These are phyloP conservation scores for Eimeria falciformis DNA, from an alignment of 169 alveolate genomes.

Conservation along the genomic window DNA sequence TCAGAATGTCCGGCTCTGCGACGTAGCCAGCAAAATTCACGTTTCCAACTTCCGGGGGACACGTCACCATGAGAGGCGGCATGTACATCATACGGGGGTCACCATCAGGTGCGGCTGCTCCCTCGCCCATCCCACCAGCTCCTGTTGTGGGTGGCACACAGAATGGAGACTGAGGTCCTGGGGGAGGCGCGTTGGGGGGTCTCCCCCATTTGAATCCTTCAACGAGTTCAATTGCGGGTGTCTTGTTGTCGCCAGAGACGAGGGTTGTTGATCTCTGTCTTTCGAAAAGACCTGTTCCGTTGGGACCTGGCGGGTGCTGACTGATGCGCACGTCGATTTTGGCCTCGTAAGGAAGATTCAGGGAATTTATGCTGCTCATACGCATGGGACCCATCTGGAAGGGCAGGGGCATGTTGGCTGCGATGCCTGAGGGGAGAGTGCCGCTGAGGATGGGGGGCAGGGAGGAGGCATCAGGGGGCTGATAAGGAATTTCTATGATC, in stretches of 20 bases:
- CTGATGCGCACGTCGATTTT: conserved; percentile 67
- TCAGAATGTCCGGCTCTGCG: conserved; percentile 84
- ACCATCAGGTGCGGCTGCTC: conserved; percentile 63
- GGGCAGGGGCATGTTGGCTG: conserved; percentile 77
- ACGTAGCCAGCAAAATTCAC: conserved; percentile 82
- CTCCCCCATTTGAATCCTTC: conserved; percentile 84
- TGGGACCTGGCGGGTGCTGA: conserved; percentile 68
- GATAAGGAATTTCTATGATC: conserved; percentile 87
- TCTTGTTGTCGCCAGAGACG: conserved; percentile 63
- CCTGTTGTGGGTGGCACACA: conserved; percentile 3
- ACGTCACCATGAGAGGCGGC: conserved; percentile 85
- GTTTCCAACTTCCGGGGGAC: conserved; percentile 86
- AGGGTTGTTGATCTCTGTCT: background rate
- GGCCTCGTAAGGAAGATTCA: conserved; percentile 75
- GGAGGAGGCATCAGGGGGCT: conserved; percentile 84
- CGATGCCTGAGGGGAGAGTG: conserved; percentile 78
- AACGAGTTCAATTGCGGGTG: conserved; percentile 80
- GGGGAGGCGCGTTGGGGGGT: conserved; percentile 79
- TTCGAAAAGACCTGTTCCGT: conserved; percentile 11
- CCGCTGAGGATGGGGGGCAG: conserved; percentile 78
- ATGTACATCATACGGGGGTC: conserved; percentile 70
- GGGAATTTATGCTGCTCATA: conserved; percentile 12
- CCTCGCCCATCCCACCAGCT: background rate
- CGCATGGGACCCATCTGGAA: conserved; percentile 72
- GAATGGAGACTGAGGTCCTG: background rate